These are phyloP conservation scores for Cardiospermum halicacabum DNA, from an alignment of 345 rosid genomes.

Conservation along the genomic window DNA sequence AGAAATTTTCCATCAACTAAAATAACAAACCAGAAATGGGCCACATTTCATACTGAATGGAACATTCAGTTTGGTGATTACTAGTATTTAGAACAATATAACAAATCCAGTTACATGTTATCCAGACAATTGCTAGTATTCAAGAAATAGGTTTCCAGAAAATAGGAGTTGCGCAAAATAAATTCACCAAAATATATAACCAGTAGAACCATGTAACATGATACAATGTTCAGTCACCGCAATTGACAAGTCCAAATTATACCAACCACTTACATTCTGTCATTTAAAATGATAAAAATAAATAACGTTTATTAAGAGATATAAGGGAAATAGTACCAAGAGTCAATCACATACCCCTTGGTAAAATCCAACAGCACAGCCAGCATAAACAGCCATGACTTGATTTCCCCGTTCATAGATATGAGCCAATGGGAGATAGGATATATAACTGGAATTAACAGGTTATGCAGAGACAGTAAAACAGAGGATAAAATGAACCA, in stretches of 20 bases:
- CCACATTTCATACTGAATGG: conserved; percentile 1
- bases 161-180: conserved; percentile 9
- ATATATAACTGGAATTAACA: conserved; percentile 60
- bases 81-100: not conserved
- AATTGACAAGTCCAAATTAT: no score
- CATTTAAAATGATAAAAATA: conserved; percentile 16
- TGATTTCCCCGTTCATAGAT: conserved; percentile 87
- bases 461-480: conserved; percentile 16
- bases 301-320: conserved; percentile 6
- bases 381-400: conserved; percentile 49
- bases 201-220: not conserved
- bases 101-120: conserved; percentile 3
- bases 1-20: not conserved
- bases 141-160: not conserved
- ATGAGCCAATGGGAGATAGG: conserved; percentile 97
- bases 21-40: conserved; percentile 4
- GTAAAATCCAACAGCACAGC: conserved; percentile 93
- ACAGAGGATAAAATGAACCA: conserved; percentile 9
- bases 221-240: no score
- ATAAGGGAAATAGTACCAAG: not conserved
- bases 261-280: not conserved
- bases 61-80: not conserved
- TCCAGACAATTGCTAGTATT: not conserved
- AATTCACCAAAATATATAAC: conserved; percentile 7
- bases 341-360: conserved; percentile 72